Conservation (phyloP, 805 yeast genomes). For the Candida nemodendra region DNA sequence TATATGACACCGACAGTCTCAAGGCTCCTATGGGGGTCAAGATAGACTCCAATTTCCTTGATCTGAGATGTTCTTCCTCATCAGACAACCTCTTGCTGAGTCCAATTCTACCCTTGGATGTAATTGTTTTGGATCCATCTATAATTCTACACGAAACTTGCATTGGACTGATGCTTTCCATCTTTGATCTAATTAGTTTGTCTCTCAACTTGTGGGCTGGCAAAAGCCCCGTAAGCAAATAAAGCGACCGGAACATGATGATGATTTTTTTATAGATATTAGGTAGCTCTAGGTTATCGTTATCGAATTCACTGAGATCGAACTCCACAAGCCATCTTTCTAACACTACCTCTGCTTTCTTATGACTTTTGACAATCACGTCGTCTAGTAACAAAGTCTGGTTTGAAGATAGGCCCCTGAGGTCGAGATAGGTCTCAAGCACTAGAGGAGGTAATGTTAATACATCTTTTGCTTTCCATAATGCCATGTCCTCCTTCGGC, state of each 20-base stretch:
- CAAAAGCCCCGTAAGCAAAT: slow-evolving; percentile 61
- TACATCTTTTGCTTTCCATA: slow-evolving; percentile 54
- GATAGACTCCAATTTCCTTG: slow-evolving; percentile 66
- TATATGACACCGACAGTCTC: slow-evolving; percentile 73
- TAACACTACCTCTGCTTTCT: slow-evolving; percentile 80
- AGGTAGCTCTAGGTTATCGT: slow-evolving; percentile 54
- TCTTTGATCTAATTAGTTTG: slow-evolving; percentile 34
- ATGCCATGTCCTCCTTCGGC: slow-evolving; percentile 53
- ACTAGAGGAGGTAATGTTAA: slow-evolving; percentile 73
- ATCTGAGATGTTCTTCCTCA: slow-evolving; percentile 49
- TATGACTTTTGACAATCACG: slow-evolving; percentile 56
- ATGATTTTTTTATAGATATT: slow-evolving; percentile 71
- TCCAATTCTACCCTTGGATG: slow-evolving; percentile 83
- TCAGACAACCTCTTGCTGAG: slow-evolving; percentile 51
- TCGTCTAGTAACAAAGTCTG: slow-evolving; percentile 26
- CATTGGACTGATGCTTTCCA: slow-evolving; percentile 34
- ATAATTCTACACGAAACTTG: slow-evolving; percentile 58
- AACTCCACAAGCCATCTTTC: slow-evolving; percentile 93
- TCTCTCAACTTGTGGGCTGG: slow-evolving; percentile 67
- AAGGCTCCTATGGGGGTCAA: slow-evolving; percentile 74
- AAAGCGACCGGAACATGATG: slow-evolving; percentile 69
- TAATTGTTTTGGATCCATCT: slow-evolving; percentile 77
- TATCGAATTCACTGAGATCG: slow-evolving; percentile 45
- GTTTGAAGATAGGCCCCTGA: slow-evolving; percentile 24
- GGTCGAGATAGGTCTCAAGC: slow-evolving; percentile 63